Evolutionary conservation across 805 yeast genomes (phyloP).

Genomic region (Yamadazyma takamatsuzukensis): DNA sequence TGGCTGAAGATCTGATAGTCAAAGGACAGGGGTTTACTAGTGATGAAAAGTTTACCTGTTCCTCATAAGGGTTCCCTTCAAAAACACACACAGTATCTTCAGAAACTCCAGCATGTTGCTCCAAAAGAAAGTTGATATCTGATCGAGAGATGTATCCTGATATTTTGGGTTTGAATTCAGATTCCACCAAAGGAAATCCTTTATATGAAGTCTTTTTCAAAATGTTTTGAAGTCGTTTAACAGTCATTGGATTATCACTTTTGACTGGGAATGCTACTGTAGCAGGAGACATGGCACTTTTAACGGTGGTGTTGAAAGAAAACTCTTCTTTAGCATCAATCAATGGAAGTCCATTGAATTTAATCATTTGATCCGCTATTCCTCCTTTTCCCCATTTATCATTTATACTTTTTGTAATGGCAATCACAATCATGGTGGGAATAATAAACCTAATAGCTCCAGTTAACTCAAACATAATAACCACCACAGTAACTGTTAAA

Average conservation of each 20-base stretch:
- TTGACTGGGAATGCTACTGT: slow-evolving; percentile 35
- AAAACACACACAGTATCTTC: slow-evolving; percentile 8
- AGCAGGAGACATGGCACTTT: slow-evolving; percentile 57
- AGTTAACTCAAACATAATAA: slow-evolving; percentile 92
- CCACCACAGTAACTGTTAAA: slow-evolving; percentile 86
- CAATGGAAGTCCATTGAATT: slow-evolving; percentile 82
- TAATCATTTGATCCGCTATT: slow-evolving; percentile 93
- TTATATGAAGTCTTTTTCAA: slow-evolving; percentile 32
- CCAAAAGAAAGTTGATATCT: slow-evolving; percentile 32
- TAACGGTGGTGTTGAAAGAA: slow-evolving; percentile 41
- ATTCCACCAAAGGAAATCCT: slow-evolving; percentile 54
- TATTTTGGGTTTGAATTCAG: slow-evolving; percentile 33
- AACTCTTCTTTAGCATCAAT: slow-evolving; percentile 71
- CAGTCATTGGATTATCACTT: slow-evolving; percentile 23
- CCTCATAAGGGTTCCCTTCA: slow-evolving; percentile 3
- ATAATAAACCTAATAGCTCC: slow-evolving; percentile 90
- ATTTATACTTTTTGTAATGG: slow-evolving; percentile 76
- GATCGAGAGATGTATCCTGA: slow-evolving; percentile 45
- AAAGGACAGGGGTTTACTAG: slow-evolving; percentile 58
- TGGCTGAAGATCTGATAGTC: slow-evolving; percentile 48
- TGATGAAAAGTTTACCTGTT: slow-evolving; percentile 14
- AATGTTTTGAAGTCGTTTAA: slow-evolving; percentile 29
- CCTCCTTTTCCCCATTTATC: slow-evolving; percentile 78
- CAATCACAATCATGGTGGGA: slow-evolving; percentile 95
- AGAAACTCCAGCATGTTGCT: slow-evolving; percentile 12